These are phyloP conservation scores for Cenchrus fungigraminus DNA, from an alignment of 176 grass and related monocot genomes.

Conservation along the genomic window DNA sequence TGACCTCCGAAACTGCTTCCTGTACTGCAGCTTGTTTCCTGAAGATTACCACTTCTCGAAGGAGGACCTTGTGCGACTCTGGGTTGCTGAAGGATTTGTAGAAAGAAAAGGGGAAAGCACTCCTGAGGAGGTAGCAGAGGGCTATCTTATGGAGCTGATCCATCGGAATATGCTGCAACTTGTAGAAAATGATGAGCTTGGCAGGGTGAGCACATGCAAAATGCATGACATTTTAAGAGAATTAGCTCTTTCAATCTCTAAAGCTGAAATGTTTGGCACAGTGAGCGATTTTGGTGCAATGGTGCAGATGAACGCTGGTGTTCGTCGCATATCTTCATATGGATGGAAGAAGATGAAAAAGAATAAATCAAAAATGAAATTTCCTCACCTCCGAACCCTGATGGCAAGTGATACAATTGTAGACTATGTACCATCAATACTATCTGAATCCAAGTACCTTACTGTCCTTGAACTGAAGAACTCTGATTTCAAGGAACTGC, in stretches of 20 bases:
- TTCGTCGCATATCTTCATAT: slow-evolving; percentile 1
- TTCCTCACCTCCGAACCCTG: background rate
- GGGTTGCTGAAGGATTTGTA: slow-evolving; percentile 51
- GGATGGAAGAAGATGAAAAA: slow-evolving; percentile 28
- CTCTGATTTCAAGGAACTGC: background rate
- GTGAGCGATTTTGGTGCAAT: slow-evolving; percentile 26
- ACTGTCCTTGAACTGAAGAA: slow-evolving; percentile 15
- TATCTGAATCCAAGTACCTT: slow-evolving; percentile 12
- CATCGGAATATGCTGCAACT: slow-evolving; percentile 10
- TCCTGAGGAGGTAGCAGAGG: slow-evolving; percentile 37
- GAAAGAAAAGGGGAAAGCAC: slow-evolving; percentile 13
- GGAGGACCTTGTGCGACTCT: slow-evolving; percentile 27
- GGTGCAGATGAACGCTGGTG: background rate
- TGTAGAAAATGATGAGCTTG: slow-evolving; percentile 10
- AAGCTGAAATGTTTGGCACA: background rate
- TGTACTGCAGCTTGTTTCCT: slow-evolving; percentile 43
- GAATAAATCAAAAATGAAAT: slow-evolving; percentile 23
- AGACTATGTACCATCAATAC: slow-evolving; percentile 3
- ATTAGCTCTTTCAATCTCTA: slow-evolving; percentile 16
- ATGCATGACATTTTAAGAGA: slow-evolving; percentile 23
- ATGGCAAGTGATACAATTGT: slow-evolving; percentile 23
- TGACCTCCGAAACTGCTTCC: slow-evolving; percentile 35
- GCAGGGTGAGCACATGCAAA: background rate
- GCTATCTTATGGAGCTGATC: slow-evolving; percentile 2
- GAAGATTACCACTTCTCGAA: slow-evolving; percentile 41